These are phyloP conservation scores for Chloris gayana DNA, from an alignment of 176 grass and related monocot genomes.

Conservation along the genomic window DNA sequence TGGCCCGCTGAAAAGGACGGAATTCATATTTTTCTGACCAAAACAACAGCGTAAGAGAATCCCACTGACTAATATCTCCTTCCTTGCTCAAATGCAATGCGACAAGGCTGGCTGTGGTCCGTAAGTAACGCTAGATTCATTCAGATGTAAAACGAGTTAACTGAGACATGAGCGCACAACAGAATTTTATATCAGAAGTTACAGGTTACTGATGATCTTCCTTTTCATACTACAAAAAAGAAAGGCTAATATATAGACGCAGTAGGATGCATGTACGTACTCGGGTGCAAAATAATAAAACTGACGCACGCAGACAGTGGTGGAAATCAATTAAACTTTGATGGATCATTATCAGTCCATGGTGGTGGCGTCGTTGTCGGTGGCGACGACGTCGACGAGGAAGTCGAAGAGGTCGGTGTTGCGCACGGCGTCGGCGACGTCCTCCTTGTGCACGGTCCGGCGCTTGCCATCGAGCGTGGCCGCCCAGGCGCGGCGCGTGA, in stretches of 20 bases:
- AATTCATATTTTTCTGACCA: background rate
- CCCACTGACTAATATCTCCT: background rate
- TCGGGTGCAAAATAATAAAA: too few relatives aligned
- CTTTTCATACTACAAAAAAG: too few relatives aligned
- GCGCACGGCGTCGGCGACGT: constrained; percentile 47
- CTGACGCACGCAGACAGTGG: too few relatives aligned
- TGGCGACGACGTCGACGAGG: constrained; percentile 51
- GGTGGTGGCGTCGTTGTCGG: background rate
- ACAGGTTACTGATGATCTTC: background rate
- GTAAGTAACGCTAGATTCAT: background rate
- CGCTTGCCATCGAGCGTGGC: constrained; percentile 45
- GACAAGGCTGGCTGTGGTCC: too few relatives aligned
- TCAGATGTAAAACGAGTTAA: background rate
- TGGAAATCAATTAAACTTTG: too few relatives aligned
- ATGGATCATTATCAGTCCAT: background rate
- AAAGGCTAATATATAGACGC: too few relatives aligned
- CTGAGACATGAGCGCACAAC: background rate
- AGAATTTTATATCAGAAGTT: background rate
- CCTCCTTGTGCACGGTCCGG: constrained; percentile 58
- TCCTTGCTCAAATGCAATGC: background rate
- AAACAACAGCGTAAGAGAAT: background rate
- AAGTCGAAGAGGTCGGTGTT: constrained; percentile 74
- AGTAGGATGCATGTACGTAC: too few relatives aligned
- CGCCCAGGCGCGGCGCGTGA: constrained; percentile 55
- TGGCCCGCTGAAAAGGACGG: background rate